Base-by-base conservation (phyloP, 345 rosid species). In the Salix exigua region DNA sequence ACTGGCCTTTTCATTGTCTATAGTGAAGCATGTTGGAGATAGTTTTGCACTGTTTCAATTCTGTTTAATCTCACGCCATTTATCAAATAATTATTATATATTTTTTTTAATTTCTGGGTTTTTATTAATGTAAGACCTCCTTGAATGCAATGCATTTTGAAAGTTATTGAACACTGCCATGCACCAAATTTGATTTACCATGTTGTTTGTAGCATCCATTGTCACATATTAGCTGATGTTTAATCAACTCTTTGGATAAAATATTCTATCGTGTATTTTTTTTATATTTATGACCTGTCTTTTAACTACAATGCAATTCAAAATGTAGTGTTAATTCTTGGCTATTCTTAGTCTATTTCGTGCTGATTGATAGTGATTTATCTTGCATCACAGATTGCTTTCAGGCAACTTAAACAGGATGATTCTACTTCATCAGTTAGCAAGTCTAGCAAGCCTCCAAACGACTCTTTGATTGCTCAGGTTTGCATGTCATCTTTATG, bases 391-490 rank as follows among this genome's bases (percentile, higher is more conserved):
- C 86, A 92, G 99, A 58, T 91, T 77, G 87, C 86, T 69, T 80
- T 79, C 46, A 91, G 86, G 86, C 90, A 84, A 81, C 78, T 91
- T 78, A 88, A 76, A 77, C 82, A 77, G 73, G 91, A 85, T 65
- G 92, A 89, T 77, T 83, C 91, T 77, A 16, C 83, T 67, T 72
- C 88, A 73, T 76, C 91, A 64, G 80, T 60, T n/a, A 87, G 83
- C 63, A 94, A 91, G 86, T 92, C 97, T n/a, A 87, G 83, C 63
- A 94, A 91, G 85, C 93, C 97, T 18, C 82, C 58, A 48, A 80
- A 77, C 85, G 92, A 91, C 70, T 73, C 81, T 74, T 87, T 96
- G 83, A 37, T 88, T 82, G 95, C 89, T 78, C 97, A 96, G 98
- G 99, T 94, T 83, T 79, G 77, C 73, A 63, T 68, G 65, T 73